Evolutionary conservation across 768 basidiomycete species (phyloP), one percentile per base, ranked within the genome.

Genomic region (Hebeloma cylindrosporum): DNA sequence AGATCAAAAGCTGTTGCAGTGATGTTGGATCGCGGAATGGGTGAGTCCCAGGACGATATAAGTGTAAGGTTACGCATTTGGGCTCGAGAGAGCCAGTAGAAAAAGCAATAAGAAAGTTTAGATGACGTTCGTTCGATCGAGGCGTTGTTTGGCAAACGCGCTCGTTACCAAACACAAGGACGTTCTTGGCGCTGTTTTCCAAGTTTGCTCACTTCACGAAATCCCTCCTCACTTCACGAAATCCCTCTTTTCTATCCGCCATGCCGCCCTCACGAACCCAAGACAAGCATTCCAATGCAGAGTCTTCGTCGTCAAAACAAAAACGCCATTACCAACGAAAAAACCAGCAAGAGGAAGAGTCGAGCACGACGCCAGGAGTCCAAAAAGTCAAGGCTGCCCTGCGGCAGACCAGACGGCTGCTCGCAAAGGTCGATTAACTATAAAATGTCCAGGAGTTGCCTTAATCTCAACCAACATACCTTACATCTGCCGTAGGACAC

Each of bases 361-460:
- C 67, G 20, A 54, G 44, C 29, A 63, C 59, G 2, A 40, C 72
- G 4, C 85, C 83, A 2, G 92, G 93, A 11, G 77, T 93, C 5
- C 87, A 87, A 54, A 96, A 92, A 66, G 68, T 95, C 51, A 97
- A 96, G 63, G 77, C 92, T 4, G 72, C 83, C 20, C 67, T 97
- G 41, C 72, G 94, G 42, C 93, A 95, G 66, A 86, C 92, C 1
- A 79, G 79, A 49, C 70, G 94, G 35, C 67, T 97, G 27, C 73
- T 95, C 25, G 85, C 87, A 18, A 93, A 87, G 75, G 88, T 88
- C 30, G 47, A 64, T 52, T 11, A 16, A 36, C 37, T 23, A 7
- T 35, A 14, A 13, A 10, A 9, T 3, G 17, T 10, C 13, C 8
- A 39, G 8, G 7, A 25, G 35, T 37, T 28, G 4, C 34, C 5